Evolutionary conservation across 108 stramenopile species (phyloP).

Genomic region (Nitzschia putrida): DNA sequence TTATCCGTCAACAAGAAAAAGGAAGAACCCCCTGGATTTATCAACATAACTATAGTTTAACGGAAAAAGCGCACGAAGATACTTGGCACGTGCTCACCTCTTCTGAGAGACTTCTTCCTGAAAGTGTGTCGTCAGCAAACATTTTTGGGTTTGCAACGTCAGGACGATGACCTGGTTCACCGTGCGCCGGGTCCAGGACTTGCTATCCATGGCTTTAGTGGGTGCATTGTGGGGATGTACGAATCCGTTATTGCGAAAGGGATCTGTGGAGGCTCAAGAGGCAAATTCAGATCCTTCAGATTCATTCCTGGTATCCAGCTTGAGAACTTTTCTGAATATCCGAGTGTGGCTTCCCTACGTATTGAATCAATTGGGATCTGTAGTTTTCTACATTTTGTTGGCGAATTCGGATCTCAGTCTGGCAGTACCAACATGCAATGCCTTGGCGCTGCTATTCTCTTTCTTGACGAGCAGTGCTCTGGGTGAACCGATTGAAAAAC

Average conservation of each 20-base stretch:
- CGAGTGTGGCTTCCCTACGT: slow-evolving; percentile 75
- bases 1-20: not conserved
- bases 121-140: not conserved
- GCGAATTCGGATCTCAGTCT: slow-evolving; percentile 69
- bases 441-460: slow-evolving; percentile 77
- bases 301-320: slow-evolving; percentile 29
- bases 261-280: slow-evolving; percentile 36
- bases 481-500: slow-evolving; percentile 73
- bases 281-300: not conserved
- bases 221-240: slow-evolving; percentile 87
- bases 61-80: no score
- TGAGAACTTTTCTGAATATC: slow-evolving; percentile 45
- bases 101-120: not conserved
- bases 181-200: slow-evolving; percentile 18
- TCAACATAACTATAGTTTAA: no score
- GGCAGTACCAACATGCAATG: slow-evolving; percentile 83
- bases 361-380: slow-evolving; percentile 79
- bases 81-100: no score
- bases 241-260: slow-evolving; percentile 80
- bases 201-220: slow-evolving; percentile 60
- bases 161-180: not conserved
- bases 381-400: slow-evolving; percentile 72
- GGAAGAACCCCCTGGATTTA: no score
- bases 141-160: not conserved
- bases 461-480: slow-evolving; percentile 57